Base-by-base conservation (phyloP, 73 alveolate genomes). In the Durusdinium trenchii region DNA sequence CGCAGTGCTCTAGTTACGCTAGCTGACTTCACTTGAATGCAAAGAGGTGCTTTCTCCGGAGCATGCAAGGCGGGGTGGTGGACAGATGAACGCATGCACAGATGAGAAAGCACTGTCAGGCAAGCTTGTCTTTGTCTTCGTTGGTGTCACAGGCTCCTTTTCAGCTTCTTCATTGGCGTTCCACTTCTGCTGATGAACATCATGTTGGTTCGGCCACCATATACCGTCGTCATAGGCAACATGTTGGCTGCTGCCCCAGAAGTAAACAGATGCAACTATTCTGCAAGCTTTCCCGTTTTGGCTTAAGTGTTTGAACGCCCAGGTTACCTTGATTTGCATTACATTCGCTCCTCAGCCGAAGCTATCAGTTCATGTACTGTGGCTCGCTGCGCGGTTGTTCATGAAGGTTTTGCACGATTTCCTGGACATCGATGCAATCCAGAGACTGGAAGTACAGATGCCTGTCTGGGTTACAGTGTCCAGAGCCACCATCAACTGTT, bases 351-450 rank as follows among this genome's bases (percentile, higher is more conserved):
- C 48, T 28, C 45, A 48, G 71, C 89, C 47, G 28, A 38, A 40
- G 23, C 43, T 30, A n/a, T 78, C 43, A 7, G 85, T 36, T 75
- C 35, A 2, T 52, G 42, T 75, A 43, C 20, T 46, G 36, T 43
- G 10, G 46, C 61, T 35, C 42, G 7, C 40, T 6, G 10, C 6
- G 20, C 0, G 47, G 57, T 5, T 43, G 43, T 38, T 28, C 45
- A 46, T 46, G 46, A 32, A 90, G 96, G 96, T 91, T 36, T 40
- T 91, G 76, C 47, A 91, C 82, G 98, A 91, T 46, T 91, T 91
- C 45, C 61, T 91, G 61, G 98, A 91, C 36, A 91, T 91, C n/a
- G 98, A 91, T 20, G 98, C 98, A 32, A 54, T 91, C 26, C 98
- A 91, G 76, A 48, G 98, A 46, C 67, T 91, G 87, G 98, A 91